phyloP scores from a whole-genome alignment of 2,329 filamentous ascomycete species.

The Hysterium pulicare region DNA sequence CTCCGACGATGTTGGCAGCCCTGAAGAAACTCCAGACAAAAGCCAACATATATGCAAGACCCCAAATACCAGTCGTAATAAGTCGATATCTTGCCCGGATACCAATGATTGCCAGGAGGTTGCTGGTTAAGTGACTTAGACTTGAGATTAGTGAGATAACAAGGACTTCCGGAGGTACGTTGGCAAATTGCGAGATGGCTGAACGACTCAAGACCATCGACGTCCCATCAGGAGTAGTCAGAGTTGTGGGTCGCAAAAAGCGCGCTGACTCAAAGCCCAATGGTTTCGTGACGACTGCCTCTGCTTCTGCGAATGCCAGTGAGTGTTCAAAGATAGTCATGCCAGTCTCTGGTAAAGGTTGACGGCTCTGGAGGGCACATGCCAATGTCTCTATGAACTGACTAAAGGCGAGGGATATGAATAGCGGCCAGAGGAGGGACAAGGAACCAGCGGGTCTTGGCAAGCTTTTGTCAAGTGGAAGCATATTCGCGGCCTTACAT shows the following conservation, averaged over 20 bases:
- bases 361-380: conserved; percentile 81
- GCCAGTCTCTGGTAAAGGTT: conserved; percentile 78
- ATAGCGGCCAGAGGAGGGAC: conserved; percentile 71
- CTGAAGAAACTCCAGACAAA: conserved; percentile 71
- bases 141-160: conserved; percentile 83
- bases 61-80: conserved; percentile 85
- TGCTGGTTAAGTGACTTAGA: conserved; percentile 83
- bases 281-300: conserved; percentile 78
- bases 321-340: conserved; percentile 98
- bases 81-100: conserved; percentile 78
- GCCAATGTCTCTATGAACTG: conserved; percentile 87
- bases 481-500: conserved; percentile 73
- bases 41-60: conserved; percentile 80
- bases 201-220: conserved; percentile 44
- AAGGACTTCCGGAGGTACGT: conserved; percentile 85
- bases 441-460: conserved; percentile 71
- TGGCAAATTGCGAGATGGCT: conserved; percentile 73
- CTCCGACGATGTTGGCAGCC: conserved; percentile 33
- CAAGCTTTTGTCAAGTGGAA: conserved; percentile 49
- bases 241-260: conserved; percentile 37
- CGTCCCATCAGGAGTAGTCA: conserved; percentile 44
- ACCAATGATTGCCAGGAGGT: conserved; percentile 75
- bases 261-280: conserved; percentile 67
- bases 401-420: conserved; percentile 65
- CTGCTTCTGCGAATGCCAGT: conserved; percentile 91